Evolutionary conservation across 2,329 filamentous ascomycete species (phyloP), one percentile per base, ranked within the genome.

Genomic region (Aspergillus quadricinctus): DNA sequence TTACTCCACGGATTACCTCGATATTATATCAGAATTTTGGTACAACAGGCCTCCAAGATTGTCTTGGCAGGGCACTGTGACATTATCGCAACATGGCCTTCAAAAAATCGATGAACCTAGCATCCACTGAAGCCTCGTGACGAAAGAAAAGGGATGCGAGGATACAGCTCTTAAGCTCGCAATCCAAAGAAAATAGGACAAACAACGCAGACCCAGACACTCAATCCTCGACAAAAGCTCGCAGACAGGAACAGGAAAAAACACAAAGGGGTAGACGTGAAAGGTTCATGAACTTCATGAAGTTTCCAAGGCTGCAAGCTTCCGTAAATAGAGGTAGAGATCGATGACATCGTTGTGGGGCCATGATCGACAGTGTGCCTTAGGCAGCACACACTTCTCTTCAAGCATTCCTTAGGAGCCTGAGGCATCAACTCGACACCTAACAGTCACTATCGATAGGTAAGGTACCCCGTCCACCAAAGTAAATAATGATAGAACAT

Each of bases 271-370:
- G 9, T 19, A 43, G 5, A 37, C 2, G 14, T 17, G 31, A 14
- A 37, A 37, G 5, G 14, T 37, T 37, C 14, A 37, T 14, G 31
- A 35, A 17, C 4, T 37, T 37, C 14, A 37, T 14, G 31, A 35
- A 17, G 31, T 4, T 35, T 35, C 11, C 31, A 35, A 35, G 31
- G 4, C 4, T 11, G 14, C 31, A 37, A 37, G 31, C 31, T 23
- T 23, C 23, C 23, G 23, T 37, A 7, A 17, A 17, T 17, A 1
- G n/a, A 11, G 10, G 21, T 23, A 2, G 8, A 46, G 55, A 62
- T 62, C 58, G 56, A 65, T 64, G 64, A 66, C 61, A 64, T 64
- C 57, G 53, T 59, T 60, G 52, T 49, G 59, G 50, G 56, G 61
- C 51, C 50, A 23, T 27, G 54, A 60, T 58, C 56, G 51, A 51